phyloP scores from a whole-genome alignment of 345 rosid species.

The Capsella bursapastoris region DNA sequence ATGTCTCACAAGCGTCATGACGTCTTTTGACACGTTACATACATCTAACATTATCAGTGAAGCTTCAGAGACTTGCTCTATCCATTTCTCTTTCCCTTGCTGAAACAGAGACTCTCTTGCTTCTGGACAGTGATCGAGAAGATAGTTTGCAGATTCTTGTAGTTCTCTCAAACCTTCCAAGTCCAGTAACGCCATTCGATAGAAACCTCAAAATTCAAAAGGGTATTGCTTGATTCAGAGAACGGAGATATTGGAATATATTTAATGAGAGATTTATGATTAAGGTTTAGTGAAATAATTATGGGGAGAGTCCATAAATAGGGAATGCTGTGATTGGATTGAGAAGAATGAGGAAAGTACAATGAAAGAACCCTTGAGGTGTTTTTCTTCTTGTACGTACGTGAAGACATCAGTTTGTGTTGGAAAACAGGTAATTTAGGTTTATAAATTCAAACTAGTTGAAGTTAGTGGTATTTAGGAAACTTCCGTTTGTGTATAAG shows the following conservation, averaged over 20 bases:
- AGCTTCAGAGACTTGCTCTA: constrained; percentile 61
- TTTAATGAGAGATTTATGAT: constrained; percentile 6
- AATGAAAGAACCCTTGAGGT: constrained; percentile 44
- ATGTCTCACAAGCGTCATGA: constrained; percentile 60
- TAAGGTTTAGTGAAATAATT: neutral
- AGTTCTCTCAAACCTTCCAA: constrained; percentile 68
- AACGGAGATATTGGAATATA: neutral
- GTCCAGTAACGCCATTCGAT: constrained; percentile 52
- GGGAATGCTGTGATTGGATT: constrained; percentile 13
- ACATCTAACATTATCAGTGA: constrained; percentile 73
- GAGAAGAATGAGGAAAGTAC: constrained; percentile 48
- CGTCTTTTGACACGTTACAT: constrained; percentile 61
- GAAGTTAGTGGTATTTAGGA: constrained; percentile 32
- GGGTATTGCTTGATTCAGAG: constrained; percentile 12
- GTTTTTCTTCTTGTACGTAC: constrained; percentile 46
- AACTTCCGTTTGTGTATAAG: constrained; percentile 25
- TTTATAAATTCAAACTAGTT: constrained; percentile 31
- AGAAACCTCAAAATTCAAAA: constrained; percentile 2
- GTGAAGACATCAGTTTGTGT: constrained; percentile 32
- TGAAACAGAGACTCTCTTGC: constrained; percentile 53
- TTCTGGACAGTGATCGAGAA: constrained; percentile 60
- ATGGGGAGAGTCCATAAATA: constrained; percentile 3
- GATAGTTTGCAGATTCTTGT: constrained; percentile 72
- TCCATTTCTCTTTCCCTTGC: constrained; percentile 57
- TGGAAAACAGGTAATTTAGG: constrained; percentile 44